A percentile compares a stretch with the other conserved stretches of the same genome.
These are phyloP conservation scores for Bonia amplexicaulis DNA, from an alignment of 176 grass and related monocot genomes.

Conservation along the genomic window DNA sequence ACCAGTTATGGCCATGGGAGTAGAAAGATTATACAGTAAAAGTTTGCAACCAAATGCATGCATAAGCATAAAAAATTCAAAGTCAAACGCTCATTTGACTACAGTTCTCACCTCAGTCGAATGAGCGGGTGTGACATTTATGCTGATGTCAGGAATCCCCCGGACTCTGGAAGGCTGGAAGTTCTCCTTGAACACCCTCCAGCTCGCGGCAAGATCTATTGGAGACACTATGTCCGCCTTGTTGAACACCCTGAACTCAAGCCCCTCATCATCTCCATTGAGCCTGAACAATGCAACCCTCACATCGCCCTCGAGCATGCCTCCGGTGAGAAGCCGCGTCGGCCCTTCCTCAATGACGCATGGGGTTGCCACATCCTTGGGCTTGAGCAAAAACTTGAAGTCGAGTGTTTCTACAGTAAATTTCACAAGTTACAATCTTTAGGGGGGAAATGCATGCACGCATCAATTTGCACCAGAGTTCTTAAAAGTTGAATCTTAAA, in stretches of 20 bases:
- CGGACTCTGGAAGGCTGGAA: slow-evolving; percentile 80
- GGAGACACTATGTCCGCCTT: slow-evolving; percentile 89
- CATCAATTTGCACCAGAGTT: not conserved
- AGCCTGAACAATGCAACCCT: slow-evolving; percentile 73
- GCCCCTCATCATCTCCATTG: slow-evolving; percentile 56
- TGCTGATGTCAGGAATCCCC: slow-evolving; percentile 88
- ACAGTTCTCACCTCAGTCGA: slow-evolving; percentile 44
- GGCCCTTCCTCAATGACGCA: slow-evolving; percentile 88
- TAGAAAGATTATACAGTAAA: not conserved
- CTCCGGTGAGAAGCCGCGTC: slow-evolving; percentile 58
- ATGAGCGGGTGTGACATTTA: slow-evolving; percentile 60
- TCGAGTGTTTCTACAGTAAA: slow-evolving; percentile 69
- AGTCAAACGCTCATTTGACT: not conserved
- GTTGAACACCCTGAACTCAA: slow-evolving; percentile 83
- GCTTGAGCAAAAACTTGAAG: slow-evolving; percentile 96
- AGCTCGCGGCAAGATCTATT: slow-evolving; percentile 88
- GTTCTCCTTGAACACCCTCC: slow-evolving; percentile 93
- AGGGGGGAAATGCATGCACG: not conserved
- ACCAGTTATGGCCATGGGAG: not conserved
- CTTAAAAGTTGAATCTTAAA: not conserved
- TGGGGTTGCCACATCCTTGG: slow-evolving; percentile 48
- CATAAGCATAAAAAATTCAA: not conserved
- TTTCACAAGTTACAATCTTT: not conserved
- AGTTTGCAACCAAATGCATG: not conserved
- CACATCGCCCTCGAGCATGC: slow-evolving; percentile 77